Conservation (phyloP, 495 filamentous ascomycete genomes). For the Gamarada debralockiae region DNA sequence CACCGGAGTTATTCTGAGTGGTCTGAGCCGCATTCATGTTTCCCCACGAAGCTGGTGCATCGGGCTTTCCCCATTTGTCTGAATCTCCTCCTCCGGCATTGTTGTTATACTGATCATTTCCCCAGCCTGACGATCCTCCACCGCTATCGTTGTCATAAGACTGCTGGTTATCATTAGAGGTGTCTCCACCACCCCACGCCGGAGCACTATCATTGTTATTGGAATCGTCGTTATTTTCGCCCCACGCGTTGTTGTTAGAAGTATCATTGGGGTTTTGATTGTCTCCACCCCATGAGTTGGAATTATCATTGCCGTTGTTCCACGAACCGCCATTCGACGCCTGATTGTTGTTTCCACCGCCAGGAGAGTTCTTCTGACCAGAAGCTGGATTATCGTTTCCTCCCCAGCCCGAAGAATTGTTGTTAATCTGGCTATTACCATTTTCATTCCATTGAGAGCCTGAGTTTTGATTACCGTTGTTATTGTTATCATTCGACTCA, state of each 20-base stretch:
- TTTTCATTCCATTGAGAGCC: background rate
- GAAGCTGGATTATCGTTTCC: too few relatives aligned
- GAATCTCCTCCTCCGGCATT: too few relatives aligned
- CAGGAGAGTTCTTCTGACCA: too few relatives aligned
- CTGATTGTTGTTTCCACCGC: background rate
- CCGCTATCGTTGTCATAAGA: conserved; percentile 3
- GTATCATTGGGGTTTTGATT: background rate
- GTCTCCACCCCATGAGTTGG: background rate
- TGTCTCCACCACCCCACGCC: background rate
- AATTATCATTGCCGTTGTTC: too few relatives aligned
- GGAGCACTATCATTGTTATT: conserved; percentile 8
- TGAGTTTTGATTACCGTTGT: conserved; percentile 8
- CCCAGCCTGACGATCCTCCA: conserved; percentile 1
- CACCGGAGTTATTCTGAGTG: conserved; percentile 1
- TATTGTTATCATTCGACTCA: background rate
- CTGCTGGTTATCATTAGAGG: conserved; percentile 2
- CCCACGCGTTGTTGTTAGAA: background rate
- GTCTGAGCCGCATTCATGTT: conserved; percentile 17
- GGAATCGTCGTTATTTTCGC: conserved; percentile 1
- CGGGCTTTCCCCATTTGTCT: conserved; percentile 8
- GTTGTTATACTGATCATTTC: conserved; percentile 8
- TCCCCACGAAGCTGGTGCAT: conserved; percentile 12
- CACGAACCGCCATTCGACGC: background rate
- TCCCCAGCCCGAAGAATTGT: background rate
- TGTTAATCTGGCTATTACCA: background rate